Evolutionary conservation across 768 basidiomycete genomes (phyloP).

Genomic region (Auricularia auricula-judae): DNA sequence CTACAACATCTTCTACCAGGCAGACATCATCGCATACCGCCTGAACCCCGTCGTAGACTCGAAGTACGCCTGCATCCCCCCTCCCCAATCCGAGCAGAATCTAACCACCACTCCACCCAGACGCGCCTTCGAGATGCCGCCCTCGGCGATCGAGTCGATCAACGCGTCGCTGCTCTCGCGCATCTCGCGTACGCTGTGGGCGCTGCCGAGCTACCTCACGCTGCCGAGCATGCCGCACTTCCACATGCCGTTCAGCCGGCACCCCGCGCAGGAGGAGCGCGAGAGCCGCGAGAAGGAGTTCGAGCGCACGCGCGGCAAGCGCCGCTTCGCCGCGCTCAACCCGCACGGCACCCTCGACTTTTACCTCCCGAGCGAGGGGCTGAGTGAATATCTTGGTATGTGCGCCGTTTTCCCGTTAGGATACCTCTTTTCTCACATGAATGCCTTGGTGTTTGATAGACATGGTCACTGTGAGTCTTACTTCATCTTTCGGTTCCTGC

Average conservation of each 20-base stretch:
- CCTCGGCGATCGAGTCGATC: constrained; percentile 18
- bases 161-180: constrained; percentile 20
- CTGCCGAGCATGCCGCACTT: constrained; percentile 13
- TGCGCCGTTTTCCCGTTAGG: constrained; percentile 3
- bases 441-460: neutral
- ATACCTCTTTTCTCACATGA: neutral
- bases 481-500: neutral
- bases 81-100: no score
- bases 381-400: constrained; percentile 27
- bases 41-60: constrained; percentile 32
- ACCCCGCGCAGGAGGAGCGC: neutral
- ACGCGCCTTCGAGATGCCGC: constrained; percentile 13
- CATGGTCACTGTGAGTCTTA: constrained; percentile 9
- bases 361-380: constrained; percentile 25
- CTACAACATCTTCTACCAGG: constrained; percentile 31
- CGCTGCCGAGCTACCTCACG: constrained; percentile 6
- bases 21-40: constrained; percentile 31
- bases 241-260: no score
- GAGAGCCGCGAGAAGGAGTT: neutral
- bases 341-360: constrained; percentile 34
- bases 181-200: constrained; percentile 11
- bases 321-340: constrained; percentile 30
- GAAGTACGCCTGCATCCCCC: neutral
- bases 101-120: neutral
- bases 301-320: constrained; percentile 1